Percentiles rank a stretch among this genome's conserved stretches.
Conservation (phyloP, 768 basidiomycete genomes). For the Calocera cornea region DNA sequence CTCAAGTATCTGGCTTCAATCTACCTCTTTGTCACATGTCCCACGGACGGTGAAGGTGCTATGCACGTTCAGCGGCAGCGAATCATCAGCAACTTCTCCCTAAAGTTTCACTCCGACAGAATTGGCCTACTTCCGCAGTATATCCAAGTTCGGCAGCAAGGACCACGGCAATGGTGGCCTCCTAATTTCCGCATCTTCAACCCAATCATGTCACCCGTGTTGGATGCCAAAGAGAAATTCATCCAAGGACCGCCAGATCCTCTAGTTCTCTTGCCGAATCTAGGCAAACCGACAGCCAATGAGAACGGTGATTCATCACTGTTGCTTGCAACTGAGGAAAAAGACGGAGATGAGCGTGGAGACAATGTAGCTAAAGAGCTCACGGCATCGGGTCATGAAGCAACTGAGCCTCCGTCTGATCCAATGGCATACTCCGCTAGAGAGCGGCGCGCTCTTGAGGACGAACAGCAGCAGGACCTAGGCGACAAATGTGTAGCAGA, state of each 20-base stretch:
- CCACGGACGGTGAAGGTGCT: conserved; percentile 48
- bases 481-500: conserved; percentile 57
- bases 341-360: too few species aligned
- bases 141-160: conserved; percentile 37
- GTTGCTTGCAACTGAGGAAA: too few species aligned
- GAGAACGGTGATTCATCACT: too few species aligned
- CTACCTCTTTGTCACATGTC: conserved; percentile 59
- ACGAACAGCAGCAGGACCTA: not conserved
- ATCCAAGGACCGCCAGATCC: not conserved
- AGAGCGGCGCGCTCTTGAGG: not conserved
- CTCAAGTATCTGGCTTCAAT: conserved; percentile 65
- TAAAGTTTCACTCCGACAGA: conserved; percentile 42
- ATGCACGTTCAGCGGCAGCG: conserved; percentile 52
- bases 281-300: not conserved
- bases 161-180: not conserved
- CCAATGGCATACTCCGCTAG: not conserved
- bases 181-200: not conserved
- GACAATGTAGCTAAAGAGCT: not conserved
- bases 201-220: conserved; percentile 6
- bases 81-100: conserved; percentile 60
- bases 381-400: not conserved
- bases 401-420: not conserved
- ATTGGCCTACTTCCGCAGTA: conserved; percentile 49
- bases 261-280: not conserved
- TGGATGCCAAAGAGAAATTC: not conserved